Evolutionary conservation across 306 rosid genomes (phyloP), one percentile per base, ranked within the genome.

Genomic region (Castanea crenata): DNA sequence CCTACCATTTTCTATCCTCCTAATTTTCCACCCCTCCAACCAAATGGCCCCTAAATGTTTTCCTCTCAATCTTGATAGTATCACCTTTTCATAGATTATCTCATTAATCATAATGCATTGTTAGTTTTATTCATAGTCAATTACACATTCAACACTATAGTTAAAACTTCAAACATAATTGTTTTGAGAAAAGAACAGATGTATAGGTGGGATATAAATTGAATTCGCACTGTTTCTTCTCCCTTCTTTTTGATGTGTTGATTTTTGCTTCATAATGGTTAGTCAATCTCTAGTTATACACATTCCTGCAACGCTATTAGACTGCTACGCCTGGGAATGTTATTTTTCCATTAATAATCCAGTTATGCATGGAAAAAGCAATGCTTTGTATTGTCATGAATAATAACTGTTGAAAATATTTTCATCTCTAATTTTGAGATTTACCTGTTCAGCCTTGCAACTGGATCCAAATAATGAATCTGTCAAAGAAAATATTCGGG

Each of bases 401-500:
- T 15, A 8, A 49, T 23, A 35, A 52, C 73, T 4, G 21, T 61
- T 18, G 27, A 41, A 19, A 56, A 41, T 46, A 55, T 62, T 27
- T 80, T 83, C 29, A 11, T 49, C 64, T 49, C 69, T 81, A 67
- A 80, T 69, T 61, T 41, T 77, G 79, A 75, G 73, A 58, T 74
- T 76, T 82, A 15, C 73, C 54, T 78, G 25, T 85, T 81, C 91
- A 94, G 99, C 97, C 74, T 81, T 94, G 93, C 90, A 72, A 74
- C 84, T 92, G 93, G 97, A 94, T 86, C 99, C 97, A 52, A 85
- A 73, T 83, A 94, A 92, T 44, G 95, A 91, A 76, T 80, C 91
- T 84, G 92, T 90, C 86, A 88, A 81, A 84, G 99, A 94, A 83
- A 94, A 94, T 84, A 85, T 92, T 52, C 83, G 65, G 92, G 99